Evolutionary conservation across 495 filamentous ascomycete genomes (phyloP).

Genomic region (Penicillium diatomitis): DNA sequence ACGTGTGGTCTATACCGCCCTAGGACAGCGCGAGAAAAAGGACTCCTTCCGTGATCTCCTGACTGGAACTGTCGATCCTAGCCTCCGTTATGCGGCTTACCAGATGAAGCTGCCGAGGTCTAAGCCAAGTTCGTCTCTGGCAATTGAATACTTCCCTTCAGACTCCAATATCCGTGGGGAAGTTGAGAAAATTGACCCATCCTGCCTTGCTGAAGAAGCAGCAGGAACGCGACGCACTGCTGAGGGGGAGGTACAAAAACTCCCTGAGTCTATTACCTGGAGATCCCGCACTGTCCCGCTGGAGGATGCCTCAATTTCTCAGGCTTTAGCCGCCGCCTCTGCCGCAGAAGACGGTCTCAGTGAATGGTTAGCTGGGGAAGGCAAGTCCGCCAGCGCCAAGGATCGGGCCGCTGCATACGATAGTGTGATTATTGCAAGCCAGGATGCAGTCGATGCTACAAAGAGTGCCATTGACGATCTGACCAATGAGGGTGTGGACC

Average conservation of each 20-base stretch:
- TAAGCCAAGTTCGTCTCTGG: slow-evolving; percentile 66
- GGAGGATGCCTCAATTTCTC: slow-evolving; percentile 85
- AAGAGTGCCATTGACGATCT: slow-evolving; percentile 90
- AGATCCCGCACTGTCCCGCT: slow-evolving; percentile 78
- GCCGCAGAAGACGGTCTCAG: slow-evolving; percentile 45
- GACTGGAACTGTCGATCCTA: slow-evolving; percentile 80
- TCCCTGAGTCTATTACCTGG: slow-evolving; percentile 78
- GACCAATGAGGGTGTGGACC: slow-evolving; percentile 68
- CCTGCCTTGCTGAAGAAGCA: slow-evolving; percentile 54
- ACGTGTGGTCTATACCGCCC: slow-evolving; percentile 70
- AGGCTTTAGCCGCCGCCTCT: slow-evolving; percentile 52
- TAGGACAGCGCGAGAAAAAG: slow-evolving; percentile 52
- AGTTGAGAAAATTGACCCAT: slow-evolving; percentile 65
- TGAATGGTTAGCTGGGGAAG: slow-evolving; percentile 30
- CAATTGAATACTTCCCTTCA: slow-evolving; percentile 62
- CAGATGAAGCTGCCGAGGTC: slow-evolving; percentile 78
- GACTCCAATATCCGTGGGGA: slow-evolving; percentile 52
- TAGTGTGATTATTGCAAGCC: slow-evolving; percentile 77
- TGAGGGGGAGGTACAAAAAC: slow-evolving; percentile 42
- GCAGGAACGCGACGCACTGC: slow-evolving; percentile 45
- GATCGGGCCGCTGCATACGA: slow-evolving; percentile 79
- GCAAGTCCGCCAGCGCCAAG: slow-evolving; percentile 34
- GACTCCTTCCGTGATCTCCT: slow-evolving; percentile 82
- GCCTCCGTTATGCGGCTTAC: slow-evolving; percentile 89
- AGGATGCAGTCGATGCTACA: slow-evolving; percentile 89